These are phyloP conservation scores for Lasiosphaeria miniovina DNA, from an alignment of 495 filamentous ascomycete genomes.

Conservation along the genomic window DNA sequence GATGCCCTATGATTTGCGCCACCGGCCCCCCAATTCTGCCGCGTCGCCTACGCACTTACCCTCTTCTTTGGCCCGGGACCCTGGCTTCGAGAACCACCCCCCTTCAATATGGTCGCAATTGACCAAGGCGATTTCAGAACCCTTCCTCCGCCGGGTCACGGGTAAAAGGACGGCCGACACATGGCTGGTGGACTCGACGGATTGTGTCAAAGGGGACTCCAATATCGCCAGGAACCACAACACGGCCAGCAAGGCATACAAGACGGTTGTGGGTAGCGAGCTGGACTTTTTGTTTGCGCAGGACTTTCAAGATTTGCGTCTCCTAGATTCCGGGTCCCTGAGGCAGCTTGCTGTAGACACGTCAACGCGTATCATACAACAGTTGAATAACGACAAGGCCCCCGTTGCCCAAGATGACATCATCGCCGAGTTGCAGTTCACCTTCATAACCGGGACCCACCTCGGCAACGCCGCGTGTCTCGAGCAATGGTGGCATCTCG, in stretches of 20 bases:
- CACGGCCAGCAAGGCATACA: slow-evolving; percentile 17
- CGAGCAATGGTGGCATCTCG: slow-evolving; percentile 81
- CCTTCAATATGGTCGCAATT: slow-evolving; percentile 41
- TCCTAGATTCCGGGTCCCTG: slow-evolving; percentile 50
- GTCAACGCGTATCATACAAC: slow-evolving; percentile 27
- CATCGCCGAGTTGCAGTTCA: slow-evolving; percentile 84
- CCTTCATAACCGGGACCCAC: slow-evolving; percentile 75
- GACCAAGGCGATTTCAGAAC: slow-evolving; percentile 47
- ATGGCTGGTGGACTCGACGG: slow-evolving; percentile 53
- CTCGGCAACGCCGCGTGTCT: slow-evolving; percentile 83
- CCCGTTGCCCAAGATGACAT: slow-evolving; percentile 45
- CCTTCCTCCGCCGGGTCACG: slow-evolving; percentile 48
- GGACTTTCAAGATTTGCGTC: slow-evolving; percentile 64
- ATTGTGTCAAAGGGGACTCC: slow-evolving; percentile 31
- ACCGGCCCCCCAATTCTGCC: neutral
- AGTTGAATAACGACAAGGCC: slow-evolving; percentile 15
- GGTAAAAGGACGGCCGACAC: slow-evolving; percentile 36
- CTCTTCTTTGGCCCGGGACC: neutral
- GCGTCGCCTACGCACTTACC: slow-evolving; percentile 2
- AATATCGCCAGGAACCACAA: slow-evolving; percentile 29
- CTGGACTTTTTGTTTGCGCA: slow-evolving; percentile 56
- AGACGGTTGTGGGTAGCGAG: slow-evolving; percentile 13
- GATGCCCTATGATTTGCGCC: slow-evolving; percentile 33
- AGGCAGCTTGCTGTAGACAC: slow-evolving; percentile 34
- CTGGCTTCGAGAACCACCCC: slow-evolving; percentile 12